phyloP scores from a whole-genome alignment of 2,329 filamentous ascomycete genomes.

The Pestalotiopsis sp. region DNA sequence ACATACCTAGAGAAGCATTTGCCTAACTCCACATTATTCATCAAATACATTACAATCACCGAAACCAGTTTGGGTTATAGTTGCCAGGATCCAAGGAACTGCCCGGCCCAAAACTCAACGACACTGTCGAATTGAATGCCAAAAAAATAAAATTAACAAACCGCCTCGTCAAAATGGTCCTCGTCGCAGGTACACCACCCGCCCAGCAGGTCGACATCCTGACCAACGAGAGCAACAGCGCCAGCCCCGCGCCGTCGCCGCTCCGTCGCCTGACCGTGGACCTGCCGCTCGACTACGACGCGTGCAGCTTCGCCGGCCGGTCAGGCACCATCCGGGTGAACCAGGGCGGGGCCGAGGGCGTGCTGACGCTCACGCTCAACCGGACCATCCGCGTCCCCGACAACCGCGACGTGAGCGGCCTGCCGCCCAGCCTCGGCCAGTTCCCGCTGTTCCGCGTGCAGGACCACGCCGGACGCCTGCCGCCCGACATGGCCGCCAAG shows the following conservation, averaged over 20 bases:
- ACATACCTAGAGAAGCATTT: no score
- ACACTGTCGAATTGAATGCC: neutral
- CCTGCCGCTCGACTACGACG: neutral
- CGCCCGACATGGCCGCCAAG: slow-evolving; percentile 35
- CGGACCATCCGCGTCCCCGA: slow-evolving; percentile 47
- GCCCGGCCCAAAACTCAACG: neutral
- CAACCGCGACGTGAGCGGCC: slow-evolving; percentile 26
- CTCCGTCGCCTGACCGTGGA: neutral
- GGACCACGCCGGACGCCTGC: slow-evolving; percentile 33
- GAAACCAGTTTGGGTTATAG: no score
- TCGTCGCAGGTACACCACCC: neutral
- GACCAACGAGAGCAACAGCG: neutral
- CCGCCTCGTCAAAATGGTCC: neutral
- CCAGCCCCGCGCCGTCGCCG: neutral
- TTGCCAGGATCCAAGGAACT: neutral
- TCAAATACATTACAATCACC: no score
- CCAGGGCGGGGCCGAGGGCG: neutral
- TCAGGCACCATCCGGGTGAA: neutral
- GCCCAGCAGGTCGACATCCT: neutral
- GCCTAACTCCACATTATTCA: no score
- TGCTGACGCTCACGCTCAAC: slow-evolving; percentile 36
- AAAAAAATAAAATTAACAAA: neutral
- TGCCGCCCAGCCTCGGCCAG: slow-evolving; percentile 37
- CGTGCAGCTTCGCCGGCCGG: neutral
- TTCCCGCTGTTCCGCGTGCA: slow-evolving; percentile 41